Evolutionary conservation across 306 rosid genomes (phyloP), one percentile per base, ranked within the genome.

Genomic region (Clitoria ternatea): DNA sequence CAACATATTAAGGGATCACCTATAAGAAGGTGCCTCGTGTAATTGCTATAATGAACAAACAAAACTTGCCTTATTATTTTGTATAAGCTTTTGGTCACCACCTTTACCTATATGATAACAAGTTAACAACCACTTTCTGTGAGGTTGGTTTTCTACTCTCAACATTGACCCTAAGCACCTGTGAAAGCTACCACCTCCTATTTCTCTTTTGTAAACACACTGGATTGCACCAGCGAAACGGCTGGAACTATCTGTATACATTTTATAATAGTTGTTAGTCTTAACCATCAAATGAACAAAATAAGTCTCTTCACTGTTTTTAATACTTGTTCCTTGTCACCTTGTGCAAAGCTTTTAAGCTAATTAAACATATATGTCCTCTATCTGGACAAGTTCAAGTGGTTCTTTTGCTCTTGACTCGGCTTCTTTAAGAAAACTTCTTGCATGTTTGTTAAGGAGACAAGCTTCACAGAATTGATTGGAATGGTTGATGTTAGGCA

Each of bases 181-280:
- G 7, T 49, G 42, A 69, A 36, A 48, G 7, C 81, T 59, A 33
- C 69, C 45, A 57, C 70, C 54, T 27, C 39, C 14, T 30, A 7
- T 69, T 6, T 26, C 4, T 18, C 50, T 60, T 33, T 11, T 75
- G 23, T 30, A 12, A 52, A 19, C 72, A 18, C 47, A 20, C 14
- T 19, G 57, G 50, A 66, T 75, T 19, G 52, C 55, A 48, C 47
- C 23, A 27, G 29, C 12, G 18, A 55, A 56, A 75, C 9, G 29
- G 44, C 72, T 70, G 66, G 55, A 79, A 61, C 47, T 56, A 17
- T 59, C 54, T 76, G 61, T 17, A 30, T 59, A 36, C n/a, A 69
- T 70, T 40, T 23, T 70, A 8, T 40, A n/a, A 56, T 2, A 19
- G 27, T 1, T 27, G 14, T 69, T 17, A 32, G 39, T 19, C 35